A percentile compares a stretch with the other conserved stretches of the same genome.
Conservation (phyloP, 352 stramenopile species). For the Phytophthora sp. region DNA sequence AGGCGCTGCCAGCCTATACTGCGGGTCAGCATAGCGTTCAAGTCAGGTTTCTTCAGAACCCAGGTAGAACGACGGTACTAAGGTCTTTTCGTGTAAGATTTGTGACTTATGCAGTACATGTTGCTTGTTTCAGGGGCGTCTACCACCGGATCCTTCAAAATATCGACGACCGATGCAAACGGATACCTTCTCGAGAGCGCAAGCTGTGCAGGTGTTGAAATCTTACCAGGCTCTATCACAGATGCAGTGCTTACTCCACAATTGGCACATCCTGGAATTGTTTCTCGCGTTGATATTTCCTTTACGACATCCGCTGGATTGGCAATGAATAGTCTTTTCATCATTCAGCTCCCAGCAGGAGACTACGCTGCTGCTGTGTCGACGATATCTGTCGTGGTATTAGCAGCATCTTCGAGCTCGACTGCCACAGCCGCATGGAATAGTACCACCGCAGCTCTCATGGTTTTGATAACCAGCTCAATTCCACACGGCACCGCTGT, state of each 20-base stretch:
- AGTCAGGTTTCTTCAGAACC: slow-evolving; percentile 40
- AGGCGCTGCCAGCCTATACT: slow-evolving; percentile 8
- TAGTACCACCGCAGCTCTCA: slow-evolving; percentile 33
- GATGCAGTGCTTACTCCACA: slow-evolving; percentile 39
- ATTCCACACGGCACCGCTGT: slow-evolving; percentile 41
- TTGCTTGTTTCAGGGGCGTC: slow-evolving; percentile 33
- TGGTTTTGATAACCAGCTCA: slow-evolving; percentile 45
- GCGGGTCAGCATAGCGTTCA: slow-evolving; percentile 25
- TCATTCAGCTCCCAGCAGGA: slow-evolving; percentile 41
- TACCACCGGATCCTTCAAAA: slow-evolving; percentile 39
- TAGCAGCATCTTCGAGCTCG: slow-evolving; percentile 12
- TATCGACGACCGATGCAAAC: slow-evolving; percentile 48
- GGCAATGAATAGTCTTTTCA: slow-evolving; percentile 40
- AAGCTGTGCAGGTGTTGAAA: slow-evolving; percentile 33
- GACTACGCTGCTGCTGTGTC: slow-evolving; percentile 48
- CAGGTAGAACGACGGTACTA: too few relatives aligned
- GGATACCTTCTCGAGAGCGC: slow-evolving; percentile 44
- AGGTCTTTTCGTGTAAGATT: too few relatives aligned
- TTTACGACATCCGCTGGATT: slow-evolving; percentile 62
- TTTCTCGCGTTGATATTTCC: slow-evolving; percentile 45
- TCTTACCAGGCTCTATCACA: slow-evolving; percentile 40
- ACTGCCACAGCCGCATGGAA: slow-evolving; percentile 53
- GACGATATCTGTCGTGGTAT: slow-evolving; percentile 38
- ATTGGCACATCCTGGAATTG: slow-evolving; percentile 53
- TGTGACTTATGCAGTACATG: too few relatives aligned